A percentile compares a stretch with the other conserved stretches of the same genome.
Evolutionary conservation across 495 filamentous ascomycete species (phyloP).

Genomic region (Hypoxylon lenormandii): DNA sequence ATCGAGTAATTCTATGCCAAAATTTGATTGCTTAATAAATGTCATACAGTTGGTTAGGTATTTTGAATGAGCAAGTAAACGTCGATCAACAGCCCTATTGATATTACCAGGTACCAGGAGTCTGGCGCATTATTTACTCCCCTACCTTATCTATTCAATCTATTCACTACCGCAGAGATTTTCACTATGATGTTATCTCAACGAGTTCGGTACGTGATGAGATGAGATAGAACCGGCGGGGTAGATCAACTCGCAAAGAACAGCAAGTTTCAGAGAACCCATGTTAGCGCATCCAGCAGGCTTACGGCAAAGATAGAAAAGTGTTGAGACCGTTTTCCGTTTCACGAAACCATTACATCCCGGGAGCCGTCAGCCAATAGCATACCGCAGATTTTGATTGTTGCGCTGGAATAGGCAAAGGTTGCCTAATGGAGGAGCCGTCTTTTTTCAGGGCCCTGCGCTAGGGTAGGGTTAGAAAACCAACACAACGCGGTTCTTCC

Average conservation of each 20-base stretch:
- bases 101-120: too few relatives aligned
- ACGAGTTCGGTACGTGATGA: too few relatives aligned
- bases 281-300: too few relatives aligned
- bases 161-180: not conserved
- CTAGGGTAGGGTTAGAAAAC: not conserved
- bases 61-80: too few relatives aligned
- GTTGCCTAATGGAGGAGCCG: not conserved
- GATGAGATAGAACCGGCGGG: too few relatives aligned
- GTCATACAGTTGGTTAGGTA: too few relatives aligned
- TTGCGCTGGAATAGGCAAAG: constrained; percentile 36
- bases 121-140: too few relatives aligned
- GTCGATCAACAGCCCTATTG: too few relatives aligned
- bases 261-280: too few relatives aligned
- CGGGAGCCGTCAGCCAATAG: constrained; percentile 20
- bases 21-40: too few relatives aligned
- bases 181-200: too few relatives aligned
- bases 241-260: too few relatives aligned
- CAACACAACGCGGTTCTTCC: not conserved
- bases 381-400: not conserved
- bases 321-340: constrained; percentile 3
- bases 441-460: constrained; percentile 2
- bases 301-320: not conserved
- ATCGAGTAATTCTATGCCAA: not conserved
- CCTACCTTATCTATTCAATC: not conserved
- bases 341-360: constrained; percentile 14